Evolutionary conservation across 306 rosid species (phyloP), one percentile per base, ranked within the genome.

Genomic region (Mucuna pruriens): DNA sequence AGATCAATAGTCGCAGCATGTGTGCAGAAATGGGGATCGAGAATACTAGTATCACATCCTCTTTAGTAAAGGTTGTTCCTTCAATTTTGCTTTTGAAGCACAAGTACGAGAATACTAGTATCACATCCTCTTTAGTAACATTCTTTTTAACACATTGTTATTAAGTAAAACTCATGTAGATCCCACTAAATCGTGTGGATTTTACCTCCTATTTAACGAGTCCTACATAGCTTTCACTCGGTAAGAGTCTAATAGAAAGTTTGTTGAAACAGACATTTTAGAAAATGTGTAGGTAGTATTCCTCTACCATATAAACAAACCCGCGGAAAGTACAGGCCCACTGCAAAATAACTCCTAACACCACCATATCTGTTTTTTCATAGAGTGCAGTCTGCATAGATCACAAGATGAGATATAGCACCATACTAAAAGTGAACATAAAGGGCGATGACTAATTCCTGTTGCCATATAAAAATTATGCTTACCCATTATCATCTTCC

Each of bases 341-440:
- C 67, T 58, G 33, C 44, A 69, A 71, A 60, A 22, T 44, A 67
- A 29, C 51, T 40, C 34, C 6, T 25, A 60, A 26, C 39, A 5
- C 39, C 17, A 23, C 45, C n/a, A 39, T 70, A 20, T 62, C 49
- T 34, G 62, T 62, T 52, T 40, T 75, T 61, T 34, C 71, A 40
- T 0, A 15, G 16, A 71, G 58, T 80, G 42, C 54, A 64, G 39
- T 63, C 23, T 52, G 71, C 67, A 70, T 62, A 75, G 51, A 76
- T 8, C 65, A 46, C 68, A 79, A 31, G 63, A 52, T 20, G 80
- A 78, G 36, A 55, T 54, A 74, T 51, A 17, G 58, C 54, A 52
- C 80, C 71, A 39, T 48, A 51, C 55, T 48, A 29, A 4, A 58
- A 26, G 71, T 12, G 49, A 12, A 52, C 57, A 73, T 22, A n/a